Base-by-base conservation (phyloP, 768 basidiomycete genomes). In the Amanita pseudoporphyria region DNA sequence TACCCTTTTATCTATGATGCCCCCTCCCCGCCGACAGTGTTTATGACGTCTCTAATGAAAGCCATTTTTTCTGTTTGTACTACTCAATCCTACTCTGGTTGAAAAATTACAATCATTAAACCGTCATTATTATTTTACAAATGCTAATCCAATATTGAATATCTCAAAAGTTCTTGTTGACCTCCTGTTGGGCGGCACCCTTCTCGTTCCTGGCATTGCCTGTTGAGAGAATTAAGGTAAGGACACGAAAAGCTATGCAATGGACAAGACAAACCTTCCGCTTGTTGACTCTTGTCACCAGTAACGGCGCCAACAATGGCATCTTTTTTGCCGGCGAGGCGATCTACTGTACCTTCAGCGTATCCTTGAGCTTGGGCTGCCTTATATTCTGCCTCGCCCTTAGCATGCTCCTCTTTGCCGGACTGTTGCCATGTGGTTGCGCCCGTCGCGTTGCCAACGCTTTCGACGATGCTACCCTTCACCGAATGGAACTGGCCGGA, bases 1-100 rank as follows among this genome's bases (percentile, higher is more conserved):
- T 99, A 57, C 96, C 96, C 2, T 91, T 94, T 59, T 91, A 89
- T 64, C 62, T 96, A 12, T 67, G 44, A 62, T 14, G 10, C 26
- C 7, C 7, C 7, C 42, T n/a, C n/a, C n/a, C n/a, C n/a, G n/a
- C n/a, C n/a, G n/a, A n/a, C n/a, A n/a, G n/a, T n/a, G n/a, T n/a
- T n/a, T n/a, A n/a, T n/a, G n/a, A n/a, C n/a, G n/a, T n/a, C n/a
- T n/a, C n/a, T n/a, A n/a, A n/a, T n/a, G n/a, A n/a, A 44, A 14
- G 14, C 6, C 19, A 44, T 44, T 31, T 28, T 26, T n/a, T n/a
- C n/a, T n/a, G n/a, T n/a, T n/a, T n/a, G n/a, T n/a, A n/a, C n/a
- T n/a, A n/a, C 9, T 28, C 13, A 28, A 28, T 3, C 7, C 42
- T 28, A 5, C 9, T 3, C 7, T 31, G 18, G 3, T 44, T 6